phyloP scores from a whole-genome alignment of 208 protist genomes.

The Wallacemonas collosoma region DNA sequence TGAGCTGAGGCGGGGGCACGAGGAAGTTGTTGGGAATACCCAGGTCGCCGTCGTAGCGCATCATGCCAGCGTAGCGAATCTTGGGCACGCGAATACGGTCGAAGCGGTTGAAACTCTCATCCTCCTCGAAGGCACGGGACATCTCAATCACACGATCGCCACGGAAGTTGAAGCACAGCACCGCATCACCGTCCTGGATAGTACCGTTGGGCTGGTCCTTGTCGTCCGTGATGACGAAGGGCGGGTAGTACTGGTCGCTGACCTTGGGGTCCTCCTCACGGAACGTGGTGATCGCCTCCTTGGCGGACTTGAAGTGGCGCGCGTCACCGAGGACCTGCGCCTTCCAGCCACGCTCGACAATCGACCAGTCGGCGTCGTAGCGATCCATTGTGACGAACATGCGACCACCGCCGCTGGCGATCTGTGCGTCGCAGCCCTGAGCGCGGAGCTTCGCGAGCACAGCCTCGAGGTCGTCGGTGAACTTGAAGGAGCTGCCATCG shows the following conservation, averaged over 20 bases:
- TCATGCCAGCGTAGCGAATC: slow-evolving; percentile 94
- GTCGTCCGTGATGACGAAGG: slow-evolving; percentile 85
- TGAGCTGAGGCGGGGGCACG: slow-evolving; percentile 91
- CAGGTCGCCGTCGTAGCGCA: slow-evolving; percentile 96
- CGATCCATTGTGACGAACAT: slow-evolving; percentile 97
- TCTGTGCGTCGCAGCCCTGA: slow-evolving; percentile 80
- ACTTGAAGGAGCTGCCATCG: slow-evolving; percentile 89
- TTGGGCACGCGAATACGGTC: slow-evolving; percentile 91
- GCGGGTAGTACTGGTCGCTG: slow-evolving; percentile 94
- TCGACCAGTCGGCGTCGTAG: slow-evolving; percentile 95
- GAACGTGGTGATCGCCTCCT: slow-evolving; percentile 90
- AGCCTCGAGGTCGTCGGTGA: slow-evolving; percentile 90
- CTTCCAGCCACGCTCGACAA: slow-evolving; percentile 94
- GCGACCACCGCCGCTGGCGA: slow-evolving; percentile 93
- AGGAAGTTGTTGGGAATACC: slow-evolving; percentile 95
- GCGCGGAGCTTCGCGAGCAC: slow-evolving; percentile 77
- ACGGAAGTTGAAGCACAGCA: slow-evolving; percentile 96
- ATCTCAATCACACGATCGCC: slow-evolving; percentile 96
- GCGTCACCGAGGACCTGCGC: slow-evolving; percentile 93
- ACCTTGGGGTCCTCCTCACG: slow-evolving; percentile 79
- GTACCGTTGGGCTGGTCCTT: slow-evolving; percentile 82
- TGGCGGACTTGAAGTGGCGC: slow-evolving; percentile 78
- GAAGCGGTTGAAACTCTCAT: slow-evolving; percentile 89
- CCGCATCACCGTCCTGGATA: slow-evolving; percentile 94
- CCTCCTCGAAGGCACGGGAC: slow-evolving; percentile 93